phyloP scores from a whole-genome alignment of 768 basidiomycete species.

The Zangia roseola region DNA sequence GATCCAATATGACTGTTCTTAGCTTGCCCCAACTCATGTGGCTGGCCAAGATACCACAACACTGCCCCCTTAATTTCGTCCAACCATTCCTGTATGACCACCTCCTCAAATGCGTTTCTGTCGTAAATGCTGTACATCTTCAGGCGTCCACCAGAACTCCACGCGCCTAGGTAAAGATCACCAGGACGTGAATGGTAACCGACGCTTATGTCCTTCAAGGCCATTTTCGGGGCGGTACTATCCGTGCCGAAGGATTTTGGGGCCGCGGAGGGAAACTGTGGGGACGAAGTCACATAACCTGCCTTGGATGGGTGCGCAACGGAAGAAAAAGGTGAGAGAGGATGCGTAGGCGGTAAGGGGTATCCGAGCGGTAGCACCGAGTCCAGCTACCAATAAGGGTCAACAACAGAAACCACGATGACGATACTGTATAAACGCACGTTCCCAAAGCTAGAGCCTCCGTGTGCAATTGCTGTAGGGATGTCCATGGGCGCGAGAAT shows the following conservation, averaged over 20 bases:
- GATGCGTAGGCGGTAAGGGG: constrained; percentile 32
- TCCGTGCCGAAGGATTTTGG: neutral
- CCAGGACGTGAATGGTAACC: neutral
- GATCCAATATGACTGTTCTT: too few species aligned
- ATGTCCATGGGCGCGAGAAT: neutral
- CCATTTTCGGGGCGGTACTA: too few species aligned
- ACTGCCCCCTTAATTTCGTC: constrained; percentile 36
- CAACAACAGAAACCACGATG: neutral
- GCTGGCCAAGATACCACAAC: constrained; percentile 23
- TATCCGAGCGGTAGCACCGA: constrained; percentile 33
- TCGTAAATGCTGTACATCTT: constrained; percentile 39
- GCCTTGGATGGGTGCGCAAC: neutral
- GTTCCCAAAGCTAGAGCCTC: too few species aligned
- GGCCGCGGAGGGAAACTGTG: neutral
- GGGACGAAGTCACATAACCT: neutral
- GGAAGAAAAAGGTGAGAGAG: constrained; percentile 9
- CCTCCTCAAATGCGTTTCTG: constrained; percentile 40
- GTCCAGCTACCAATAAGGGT: constrained; percentile 27
- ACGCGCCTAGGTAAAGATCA: constrained; percentile 39
- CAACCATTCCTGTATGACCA: constrained; percentile 42
- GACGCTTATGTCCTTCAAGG: neutral
- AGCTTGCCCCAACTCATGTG: too few species aligned
- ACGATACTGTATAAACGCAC: too few species aligned
- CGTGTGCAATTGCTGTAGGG: too few species aligned
- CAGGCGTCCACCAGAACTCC: constrained; percentile 34